A percentile compares a stretch with the other conserved stretches of the same genome.
These are phyloP conservation scores for Gloeostereum incarnatum DNA, from an alignment of 768 basidiomycete genomes.

Conservation along the genomic window DNA sequence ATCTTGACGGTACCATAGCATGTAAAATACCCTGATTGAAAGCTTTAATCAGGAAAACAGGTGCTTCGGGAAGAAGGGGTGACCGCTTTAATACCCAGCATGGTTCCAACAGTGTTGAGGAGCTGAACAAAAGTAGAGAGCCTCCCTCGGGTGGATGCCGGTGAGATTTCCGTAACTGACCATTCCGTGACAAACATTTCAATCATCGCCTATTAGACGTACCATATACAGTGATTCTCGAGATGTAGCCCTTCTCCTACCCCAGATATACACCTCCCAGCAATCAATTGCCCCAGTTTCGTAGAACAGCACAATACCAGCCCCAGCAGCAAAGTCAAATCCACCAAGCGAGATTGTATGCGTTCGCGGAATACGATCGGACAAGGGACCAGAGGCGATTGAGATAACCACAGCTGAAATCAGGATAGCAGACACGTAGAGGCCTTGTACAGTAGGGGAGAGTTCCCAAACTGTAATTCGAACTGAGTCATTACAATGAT, in stretches of 20 bases:
- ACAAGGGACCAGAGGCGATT: slow-evolving; percentile 28
- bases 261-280: slow-evolving; percentile 36
- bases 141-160: slow-evolving; percentile 27
- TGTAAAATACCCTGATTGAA: slow-evolving; percentile 23
- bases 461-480: slow-evolving; percentile 23
- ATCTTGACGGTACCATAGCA: slow-evolving; percentile 26
- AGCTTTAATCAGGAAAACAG: background rate
- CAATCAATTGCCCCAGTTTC: slow-evolving; percentile 26
- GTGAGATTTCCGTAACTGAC: slow-evolving; percentile 29
- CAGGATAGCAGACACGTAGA: slow-evolving; percentile 33
- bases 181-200: no score
- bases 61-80: background rate
- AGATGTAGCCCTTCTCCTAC: slow-evolving; percentile 36
- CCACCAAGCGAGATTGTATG: slow-evolving; percentile 33
- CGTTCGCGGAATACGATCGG: slow-evolving; percentile 37
- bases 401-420: slow-evolving; percentile 31
- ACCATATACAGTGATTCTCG: slow-evolving; percentile 27
- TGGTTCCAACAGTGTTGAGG: slow-evolving; percentile 32
- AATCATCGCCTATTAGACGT: background rate
- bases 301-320: slow-evolving; percentile 25
- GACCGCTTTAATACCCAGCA: no score
- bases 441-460: slow-evolving; percentile 27
- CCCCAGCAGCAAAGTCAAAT: slow-evolving; percentile 30
- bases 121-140: slow-evolving; percentile 31
- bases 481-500: slow-evolving; percentile 40